Percentiles rank a stretch among this genome's conserved stretches.
phyloP scores from a whole-genome alignment of 2,329 filamentous ascomycete genomes.

The Penicillium sumatraense region DNA sequence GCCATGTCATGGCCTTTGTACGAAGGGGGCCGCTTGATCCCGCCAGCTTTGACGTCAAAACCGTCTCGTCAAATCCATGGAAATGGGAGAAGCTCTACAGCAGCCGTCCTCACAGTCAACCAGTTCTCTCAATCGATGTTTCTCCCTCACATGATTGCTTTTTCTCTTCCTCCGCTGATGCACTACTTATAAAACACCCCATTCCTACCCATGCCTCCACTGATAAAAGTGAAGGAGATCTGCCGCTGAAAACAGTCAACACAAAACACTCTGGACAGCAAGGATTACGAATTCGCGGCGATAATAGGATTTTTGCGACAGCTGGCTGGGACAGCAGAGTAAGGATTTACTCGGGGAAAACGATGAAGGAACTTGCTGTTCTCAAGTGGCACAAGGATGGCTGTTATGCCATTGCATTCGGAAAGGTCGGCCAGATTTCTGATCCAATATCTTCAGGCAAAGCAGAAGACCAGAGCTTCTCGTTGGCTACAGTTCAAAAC shows the following conservation, averaged over 20 bases:
- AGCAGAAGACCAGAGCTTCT: conserved; percentile 15
- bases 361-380: conserved; percentile 84
- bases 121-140: conserved; percentile 74
- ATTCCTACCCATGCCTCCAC: conserved; percentile 49
- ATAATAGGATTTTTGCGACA: conserved; percentile 83
- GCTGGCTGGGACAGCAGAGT: conserved; percentile 89
- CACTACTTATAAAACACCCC: conserved; percentile 75
- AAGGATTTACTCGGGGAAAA: conserved; percentile 79
- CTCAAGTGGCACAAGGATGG: conserved; percentile 93
- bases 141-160: conserved; percentile 60
- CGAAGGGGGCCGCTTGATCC: conserved; percentile 48
- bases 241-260: conserved; percentile 66
- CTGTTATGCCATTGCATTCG: conserved; percentile 81
- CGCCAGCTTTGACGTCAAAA: conserved; percentile 32
- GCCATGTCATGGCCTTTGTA: conserved; percentile 69
- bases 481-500: conserved; percentile 61
- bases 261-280: conserved; percentile 94
- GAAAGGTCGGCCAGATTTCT: conserved; percentile 36
- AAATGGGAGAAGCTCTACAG: conserved; percentile 65
- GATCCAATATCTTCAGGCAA: neutral
- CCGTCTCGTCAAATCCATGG: conserved; percentile 32
- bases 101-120: conserved; percentile 73
- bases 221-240: conserved; percentile 21
- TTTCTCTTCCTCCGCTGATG: conserved; percentile 82
- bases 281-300: conserved; percentile 73